Base-by-base conservation (phyloP, 2,329 filamentous ascomycete species). In the Davidsoniella australis region DNA sequence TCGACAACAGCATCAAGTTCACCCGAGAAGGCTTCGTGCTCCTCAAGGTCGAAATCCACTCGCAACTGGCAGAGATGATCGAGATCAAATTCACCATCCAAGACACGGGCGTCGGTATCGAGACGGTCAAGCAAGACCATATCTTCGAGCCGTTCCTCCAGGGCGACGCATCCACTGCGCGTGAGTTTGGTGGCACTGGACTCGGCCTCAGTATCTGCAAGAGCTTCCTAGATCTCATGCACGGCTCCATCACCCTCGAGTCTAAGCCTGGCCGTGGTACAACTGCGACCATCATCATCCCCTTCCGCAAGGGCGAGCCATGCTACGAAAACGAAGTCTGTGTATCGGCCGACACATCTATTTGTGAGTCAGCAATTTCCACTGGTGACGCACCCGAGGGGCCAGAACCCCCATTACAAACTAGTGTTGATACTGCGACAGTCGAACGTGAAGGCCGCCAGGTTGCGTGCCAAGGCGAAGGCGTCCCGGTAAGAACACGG, bases 141-240 rank as follows among this genome's bases (percentile, higher is more conserved):
- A 67, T 89, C 1, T 91, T 89, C 64, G 79, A 81, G 55, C 84
- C 85, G 0, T 91, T 89, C 61, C 84, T 78, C 53, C 85, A 91
- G 61, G 84, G 83, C 4, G 85, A 89, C 58, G 77, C 82, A 1
- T 87, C 82, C 3, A 88, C 84, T 0, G 82, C 83, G 16, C 70
- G 83, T 48, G 72, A 78, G n/a, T 88, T 86, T 60, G 82, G 82
- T 38, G 84, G 84, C 1, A 88, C 83, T 1, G 84, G 83, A 1
- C 65, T 89, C 0, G 85, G 85, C 0, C 63, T 89, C 54, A 85
- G 82, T 1, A 89, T 89, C 56, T 84, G 78, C 64, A 88, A 88
- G 62, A 86, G 86, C 54, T 68, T 87, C 5, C 71, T 89, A 2
- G 80, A 87, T 52, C 64, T 89, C 23, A 89, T 91, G 85, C 75